phyloP scores from a whole-genome alignment of 495 filamentous ascomycete species.

The Tuber umbilicatum region DNA sequence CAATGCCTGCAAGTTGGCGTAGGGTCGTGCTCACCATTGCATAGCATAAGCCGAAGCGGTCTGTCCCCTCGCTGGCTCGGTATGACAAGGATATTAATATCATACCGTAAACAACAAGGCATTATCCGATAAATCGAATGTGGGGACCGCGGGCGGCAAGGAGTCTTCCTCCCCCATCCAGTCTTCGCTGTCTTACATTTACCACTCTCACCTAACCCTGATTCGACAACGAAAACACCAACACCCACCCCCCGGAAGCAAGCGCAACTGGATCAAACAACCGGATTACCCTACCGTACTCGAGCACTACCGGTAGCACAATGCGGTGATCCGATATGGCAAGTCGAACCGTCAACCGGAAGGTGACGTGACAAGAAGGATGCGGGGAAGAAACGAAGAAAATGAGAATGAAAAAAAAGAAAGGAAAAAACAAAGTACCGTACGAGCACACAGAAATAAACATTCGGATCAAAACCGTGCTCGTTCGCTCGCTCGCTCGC shows the following conservation, averaged over 20 bases:
- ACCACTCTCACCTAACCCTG: neutral
- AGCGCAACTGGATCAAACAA: neutral
- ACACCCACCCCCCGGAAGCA: neutral
- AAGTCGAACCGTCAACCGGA: neutral
- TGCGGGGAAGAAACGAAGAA: neutral
- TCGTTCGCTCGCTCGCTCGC: neutral
- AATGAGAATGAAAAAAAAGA: neutral
- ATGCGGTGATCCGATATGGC: neutral
- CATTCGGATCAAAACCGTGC: neutral
- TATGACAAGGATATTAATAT: slow-evolving; percentile 2
- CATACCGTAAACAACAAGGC: neutral
- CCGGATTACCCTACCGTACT: neutral
- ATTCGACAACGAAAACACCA: neutral
- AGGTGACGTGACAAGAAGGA: neutral
- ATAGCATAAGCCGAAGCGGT: neutral
- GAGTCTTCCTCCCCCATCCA: neutral
- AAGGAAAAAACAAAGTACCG: neutral
- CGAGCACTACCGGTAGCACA: no score
- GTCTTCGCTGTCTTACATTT: neutral
- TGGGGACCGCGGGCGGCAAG: neutral
- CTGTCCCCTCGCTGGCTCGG: neutral
- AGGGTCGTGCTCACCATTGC: neutral
- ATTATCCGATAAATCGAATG: neutral
- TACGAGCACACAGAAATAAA: neutral
- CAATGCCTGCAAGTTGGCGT: neutral